phyloP scores from a whole-genome alignment of 352 stramenopile genomes.

The Phytopythium aichiense region DNA sequence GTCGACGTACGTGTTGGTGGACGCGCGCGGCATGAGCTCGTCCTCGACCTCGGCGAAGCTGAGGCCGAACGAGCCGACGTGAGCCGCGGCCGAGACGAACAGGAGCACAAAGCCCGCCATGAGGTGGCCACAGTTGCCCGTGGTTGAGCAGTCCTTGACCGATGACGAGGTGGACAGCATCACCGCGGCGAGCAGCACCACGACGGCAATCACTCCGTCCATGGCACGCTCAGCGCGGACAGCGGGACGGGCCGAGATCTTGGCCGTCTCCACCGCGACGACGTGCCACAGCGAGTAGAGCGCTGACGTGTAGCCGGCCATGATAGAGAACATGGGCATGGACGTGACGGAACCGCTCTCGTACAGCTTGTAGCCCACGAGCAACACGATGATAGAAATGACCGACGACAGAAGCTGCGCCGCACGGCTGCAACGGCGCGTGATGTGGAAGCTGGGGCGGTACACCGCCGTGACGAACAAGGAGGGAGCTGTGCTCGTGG shows the following conservation, averaged over 20 bases:
- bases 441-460: not conserved
- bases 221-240: not conserved
- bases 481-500: not conserved
- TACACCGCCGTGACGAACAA: not conserved
- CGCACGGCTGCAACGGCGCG: not conserved
- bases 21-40: not conserved
- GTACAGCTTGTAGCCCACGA: conserved; percentile 10
- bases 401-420: conserved; percentile 6
- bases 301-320: conserved; percentile 5
- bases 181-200: conserved; percentile 1
- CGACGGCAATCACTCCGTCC: conserved; percentile 2
- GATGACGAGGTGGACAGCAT: conserved; percentile 6
- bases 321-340: conserved; percentile 8
- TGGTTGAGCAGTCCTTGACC: conserved; percentile 5
- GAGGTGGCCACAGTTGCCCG: conserved; percentile 6
- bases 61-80: conserved; percentile 5
- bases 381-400: not conserved
- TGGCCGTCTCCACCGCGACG: conserved; percentile 7
- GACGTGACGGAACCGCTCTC: conserved; percentile 6
- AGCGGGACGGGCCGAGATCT: conserved; percentile 2
- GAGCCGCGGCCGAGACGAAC: conserved; percentile 1
- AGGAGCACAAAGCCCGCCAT: conserved; percentile 7
- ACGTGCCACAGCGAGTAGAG: conserved; percentile 8
- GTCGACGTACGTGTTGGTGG: conserved; percentile 9
- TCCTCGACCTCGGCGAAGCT: conserved; percentile 6